Evolutionary conservation across 2,329 filamentous ascomycete species (phyloP), one percentile per base, ranked within the genome.

Genomic region (Cryphonectria carpinicola): DNA sequence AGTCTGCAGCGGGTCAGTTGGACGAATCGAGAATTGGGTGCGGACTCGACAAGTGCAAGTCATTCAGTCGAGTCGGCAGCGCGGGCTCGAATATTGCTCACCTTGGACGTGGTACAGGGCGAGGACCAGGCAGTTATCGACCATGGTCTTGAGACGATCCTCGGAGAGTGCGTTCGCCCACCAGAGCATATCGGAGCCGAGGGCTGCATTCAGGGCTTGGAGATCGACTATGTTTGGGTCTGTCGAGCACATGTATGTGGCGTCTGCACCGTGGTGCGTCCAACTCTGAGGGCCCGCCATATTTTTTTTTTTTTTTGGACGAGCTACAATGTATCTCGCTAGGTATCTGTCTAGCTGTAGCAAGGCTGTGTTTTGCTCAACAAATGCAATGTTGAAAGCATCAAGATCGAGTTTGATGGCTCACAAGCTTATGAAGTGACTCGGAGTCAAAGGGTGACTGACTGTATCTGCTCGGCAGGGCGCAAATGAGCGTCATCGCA

Each of bases 241-340:
- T 52, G 88, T 91, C 39, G 89, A 91, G 78, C 91, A 81, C 74
- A 90, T 80, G 78, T 88, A 91, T 69, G 84, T 82, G 73, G 85
- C 83, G 65, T 70, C 66, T 64, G 35, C 54, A 49, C 69, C 54
- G 4, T 69, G 70, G 60, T 82, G 82, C 74, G 83, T 84, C 87
- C 87, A 88, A 72, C 81, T 83, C 63, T 73, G 77, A 25, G 61
- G n/a, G 14, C 56, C 28, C 52, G 58, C 65, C 19, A 1, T 19
- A 37, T 39, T 8, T 37, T 37, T 37, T 7, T 39, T 11, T 39
- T 39, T 39, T 3, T 39, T 39, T 0, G 37, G 28, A 2, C 37
- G 37, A 39, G 17, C 17, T n/a, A 6, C 5, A 14, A 14, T 6
- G 19, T 32, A 19, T 17, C 1, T 58, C 14, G 25, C 28, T 7